A percentile compares a stretch with the other conserved stretches of the same genome.
phyloP scores from a whole-genome alignment of 768 basidiomycete species.

The Russula sp. region DNA sequence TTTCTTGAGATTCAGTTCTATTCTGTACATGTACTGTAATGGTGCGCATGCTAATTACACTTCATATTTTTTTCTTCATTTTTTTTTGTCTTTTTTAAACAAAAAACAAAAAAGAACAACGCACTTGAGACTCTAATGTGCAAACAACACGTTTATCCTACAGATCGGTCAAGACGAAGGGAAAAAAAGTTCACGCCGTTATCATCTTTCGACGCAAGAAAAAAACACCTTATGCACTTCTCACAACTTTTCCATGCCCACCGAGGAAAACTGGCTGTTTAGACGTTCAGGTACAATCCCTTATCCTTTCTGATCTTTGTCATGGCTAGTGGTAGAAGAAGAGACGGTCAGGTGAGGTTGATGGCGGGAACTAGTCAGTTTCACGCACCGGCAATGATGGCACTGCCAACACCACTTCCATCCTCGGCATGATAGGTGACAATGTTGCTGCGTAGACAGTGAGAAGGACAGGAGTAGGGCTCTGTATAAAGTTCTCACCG shows the following conservation, averaged over 20 bases:
- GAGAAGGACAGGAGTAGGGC: background rate
- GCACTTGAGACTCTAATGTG: too few species aligned
- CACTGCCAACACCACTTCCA: constrained; percentile 91
- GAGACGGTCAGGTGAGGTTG: background rate
- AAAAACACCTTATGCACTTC: background rate
- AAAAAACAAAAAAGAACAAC: too few species aligned
- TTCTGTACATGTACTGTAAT: too few species aligned
- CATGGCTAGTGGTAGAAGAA: constrained; percentile 54
- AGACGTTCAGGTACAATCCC: constrained; percentile 49
- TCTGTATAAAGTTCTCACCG: constrained; percentile 43
- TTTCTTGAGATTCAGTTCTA: too few species aligned
- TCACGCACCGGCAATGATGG: constrained; percentile 79
- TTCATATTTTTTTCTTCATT: too few species aligned
- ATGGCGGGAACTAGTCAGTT: background rate
- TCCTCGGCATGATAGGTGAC: constrained; percentile 81
- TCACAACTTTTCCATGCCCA: background rate
- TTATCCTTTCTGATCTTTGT: constrained; percentile 73
- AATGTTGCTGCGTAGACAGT: constrained; percentile 44
- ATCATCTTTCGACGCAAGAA: too few species aligned
- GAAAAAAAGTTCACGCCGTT: too few species aligned
- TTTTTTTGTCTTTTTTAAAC: too few species aligned
- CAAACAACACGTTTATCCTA: too few species aligned
- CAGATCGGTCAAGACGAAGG: too few species aligned
- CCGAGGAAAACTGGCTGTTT: constrained; percentile 11
- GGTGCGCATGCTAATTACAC: too few species aligned